phyloP scores from a whole-genome alignment of 345 rosid species.

The Ricinus communis region DNA sequence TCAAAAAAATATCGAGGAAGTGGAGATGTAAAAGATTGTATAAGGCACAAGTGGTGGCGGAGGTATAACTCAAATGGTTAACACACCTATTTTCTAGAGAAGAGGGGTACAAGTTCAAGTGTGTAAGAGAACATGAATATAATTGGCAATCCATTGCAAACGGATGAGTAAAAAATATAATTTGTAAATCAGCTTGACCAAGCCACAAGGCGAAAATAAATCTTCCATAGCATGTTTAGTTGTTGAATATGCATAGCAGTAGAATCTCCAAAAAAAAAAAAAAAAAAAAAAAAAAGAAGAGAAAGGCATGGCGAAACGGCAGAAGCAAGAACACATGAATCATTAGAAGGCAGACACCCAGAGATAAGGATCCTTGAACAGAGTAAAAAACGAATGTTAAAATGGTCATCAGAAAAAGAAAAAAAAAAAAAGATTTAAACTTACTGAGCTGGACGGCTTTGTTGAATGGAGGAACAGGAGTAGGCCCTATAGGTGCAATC shows the following conservation, averaged over 20 bases:
- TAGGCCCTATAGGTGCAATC: constrained; percentile 24
- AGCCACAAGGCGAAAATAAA: not conserved
- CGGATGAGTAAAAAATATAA: not conserved
- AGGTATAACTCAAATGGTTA: not conserved
- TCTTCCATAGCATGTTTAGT: not conserved
- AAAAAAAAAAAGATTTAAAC: no score
- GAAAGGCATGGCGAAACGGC: not conserved
- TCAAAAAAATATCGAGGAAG: not conserved
- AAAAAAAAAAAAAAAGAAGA: no score
- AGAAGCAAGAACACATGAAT: not conserved
- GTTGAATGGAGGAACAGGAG: constrained; percentile 23
- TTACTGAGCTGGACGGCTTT: constrained; percentile 49
- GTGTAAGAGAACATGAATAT: not conserved
- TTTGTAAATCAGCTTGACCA: not conserved
- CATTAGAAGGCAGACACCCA: not conserved
- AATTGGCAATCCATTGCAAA: not conserved
- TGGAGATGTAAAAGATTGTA: not conserved
- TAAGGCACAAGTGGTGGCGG: not conserved
- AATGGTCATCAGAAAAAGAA: not conserved
- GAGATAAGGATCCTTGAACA: not conserved
- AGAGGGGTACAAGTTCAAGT: not conserved
- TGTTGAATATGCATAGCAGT: not conserved
- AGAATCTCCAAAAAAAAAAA: not conserved
- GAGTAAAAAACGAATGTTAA: not conserved
- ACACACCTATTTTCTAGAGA: not conserved